These are phyloP conservation scores for Echeveria elegans DNA, from an alignment of 164 flowering plant species.

Conservation along the genomic window DNA sequence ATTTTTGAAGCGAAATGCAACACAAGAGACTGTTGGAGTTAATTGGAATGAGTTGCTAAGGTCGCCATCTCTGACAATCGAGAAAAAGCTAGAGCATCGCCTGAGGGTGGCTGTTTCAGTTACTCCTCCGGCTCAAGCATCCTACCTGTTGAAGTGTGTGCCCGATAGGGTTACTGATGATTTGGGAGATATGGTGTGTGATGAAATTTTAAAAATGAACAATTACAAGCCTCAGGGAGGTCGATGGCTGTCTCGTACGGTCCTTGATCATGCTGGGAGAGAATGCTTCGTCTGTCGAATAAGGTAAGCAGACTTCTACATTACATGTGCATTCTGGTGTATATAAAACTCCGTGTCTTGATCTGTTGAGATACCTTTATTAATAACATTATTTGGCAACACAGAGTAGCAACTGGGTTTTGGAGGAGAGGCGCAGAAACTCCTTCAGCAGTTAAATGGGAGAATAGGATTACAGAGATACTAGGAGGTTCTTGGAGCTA, in stretches of 20 bases:
- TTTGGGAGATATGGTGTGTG: slow-evolving; percentile 90
- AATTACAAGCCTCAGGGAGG: slow-evolving; percentile 85
- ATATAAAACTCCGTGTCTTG: not conserved
- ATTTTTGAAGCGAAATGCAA: slow-evolving; percentile 34
- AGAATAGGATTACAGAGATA: slow-evolving; percentile 68
- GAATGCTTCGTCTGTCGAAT: slow-evolving; percentile 81
- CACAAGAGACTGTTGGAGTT: slow-evolving; percentile 20
- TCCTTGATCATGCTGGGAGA: slow-evolving; percentile 84
- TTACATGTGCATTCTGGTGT: not conserved
- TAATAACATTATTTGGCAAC: not conserved
- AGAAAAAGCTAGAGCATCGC: slow-evolving; percentile 25
- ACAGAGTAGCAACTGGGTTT: slow-evolving; percentile 75
- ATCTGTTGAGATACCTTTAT: not conserved
- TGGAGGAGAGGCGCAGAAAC: slow-evolving; percentile 88
- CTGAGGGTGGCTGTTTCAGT: slow-evolving; percentile 50
- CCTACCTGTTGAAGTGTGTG: slow-evolving; percentile 79
- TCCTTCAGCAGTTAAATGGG: slow-evolving; percentile 65
- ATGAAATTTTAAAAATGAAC: slow-evolving; percentile 68
- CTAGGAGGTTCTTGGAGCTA: slow-evolving; percentile 93
- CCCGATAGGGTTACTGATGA: slow-evolving; percentile 91
- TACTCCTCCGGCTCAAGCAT: slow-evolving; percentile 87
- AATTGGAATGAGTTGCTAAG: slow-evolving; percentile 75
- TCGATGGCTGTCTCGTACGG: slow-evolving; percentile 89
- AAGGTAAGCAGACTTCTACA: slow-evolving; percentile 27
- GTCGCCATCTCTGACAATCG: slow-evolving; percentile 52